Conservation (phyloP, 1,284 basidiomycete genomes). For the Cutaneotrichosporon daszewskae region DNA sequence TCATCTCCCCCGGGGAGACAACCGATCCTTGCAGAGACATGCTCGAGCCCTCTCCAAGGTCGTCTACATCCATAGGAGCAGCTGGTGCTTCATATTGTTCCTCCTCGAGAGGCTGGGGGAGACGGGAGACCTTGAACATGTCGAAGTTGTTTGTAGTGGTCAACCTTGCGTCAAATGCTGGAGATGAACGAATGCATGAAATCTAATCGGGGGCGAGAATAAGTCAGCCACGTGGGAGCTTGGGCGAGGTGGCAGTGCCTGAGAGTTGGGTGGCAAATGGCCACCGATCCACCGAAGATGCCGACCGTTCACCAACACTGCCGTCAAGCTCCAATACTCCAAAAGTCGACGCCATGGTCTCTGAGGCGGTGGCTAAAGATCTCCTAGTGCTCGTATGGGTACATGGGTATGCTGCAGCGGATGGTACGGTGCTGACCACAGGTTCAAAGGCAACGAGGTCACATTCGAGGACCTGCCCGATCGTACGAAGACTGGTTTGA, state of each 20-base stretch:
- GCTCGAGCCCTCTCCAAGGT: conserved; percentile 22
- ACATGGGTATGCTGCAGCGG: conserved; percentile 38
- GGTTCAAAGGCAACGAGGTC: conserved; percentile 49
- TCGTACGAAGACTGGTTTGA: conserved; percentile 30
- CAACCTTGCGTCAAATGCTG: no score
- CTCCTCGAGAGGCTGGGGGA: conserved; percentile 17
- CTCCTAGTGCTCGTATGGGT: conserved; percentile 47
- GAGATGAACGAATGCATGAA: no score
- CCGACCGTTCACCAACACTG: neutral
- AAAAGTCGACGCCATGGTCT: no score
- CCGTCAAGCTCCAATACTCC: no score
- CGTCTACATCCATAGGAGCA: conserved; percentile 14
- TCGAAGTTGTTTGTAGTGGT: neutral
- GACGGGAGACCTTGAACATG: conserved; percentile 34
- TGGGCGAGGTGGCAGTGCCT: neutral
- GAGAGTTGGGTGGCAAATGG: conserved; percentile 5
- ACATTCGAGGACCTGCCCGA: conserved; percentile 48
- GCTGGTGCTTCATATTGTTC: conserved; percentile 11
- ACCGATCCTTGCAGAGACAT: conserved; percentile 5
- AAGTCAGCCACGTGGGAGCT: neutral
- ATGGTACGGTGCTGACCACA: conserved; percentile 11
- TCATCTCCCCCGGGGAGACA: conserved; percentile 42
- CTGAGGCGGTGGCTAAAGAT: conserved; percentile 32
- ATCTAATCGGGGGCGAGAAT: conserved; percentile 2
- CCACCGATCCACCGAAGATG: no score